These are phyloP conservation scores for Tricholoma saponaceum DNA, from an alignment of 768 basidiomycete genomes.

Conservation along the genomic window DNA sequence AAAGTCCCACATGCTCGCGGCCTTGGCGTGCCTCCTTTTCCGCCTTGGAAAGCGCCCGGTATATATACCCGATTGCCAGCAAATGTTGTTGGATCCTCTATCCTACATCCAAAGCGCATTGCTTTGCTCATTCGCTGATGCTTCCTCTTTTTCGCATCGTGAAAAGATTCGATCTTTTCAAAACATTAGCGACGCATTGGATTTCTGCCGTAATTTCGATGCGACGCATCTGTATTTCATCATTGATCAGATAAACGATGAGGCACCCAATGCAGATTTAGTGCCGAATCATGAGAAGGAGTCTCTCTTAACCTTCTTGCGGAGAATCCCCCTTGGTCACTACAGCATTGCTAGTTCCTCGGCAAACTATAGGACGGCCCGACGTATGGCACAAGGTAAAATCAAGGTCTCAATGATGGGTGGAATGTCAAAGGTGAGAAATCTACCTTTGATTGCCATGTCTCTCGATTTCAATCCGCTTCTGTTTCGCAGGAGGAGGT, in stretches of 20 bases:
- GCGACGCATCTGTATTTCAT: not conserved
- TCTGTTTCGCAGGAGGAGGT: not conserved
- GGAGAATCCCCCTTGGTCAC: not conserved
- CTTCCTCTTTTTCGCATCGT: not conserved
- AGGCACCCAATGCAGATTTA: not conserved
- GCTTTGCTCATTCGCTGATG: not conserved
- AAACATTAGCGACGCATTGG: not conserved
- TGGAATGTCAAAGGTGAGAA: not conserved
- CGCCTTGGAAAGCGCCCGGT: not conserved
- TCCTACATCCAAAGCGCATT: not conserved
- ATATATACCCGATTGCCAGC: not conserved
- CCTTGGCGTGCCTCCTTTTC: not conserved
- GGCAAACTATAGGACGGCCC: not conserved
- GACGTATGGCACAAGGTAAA: not conserved
- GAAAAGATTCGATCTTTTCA: not conserved
- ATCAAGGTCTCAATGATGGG: not conserved
- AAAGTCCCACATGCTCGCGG: not conserved
- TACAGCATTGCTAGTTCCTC: not conserved
- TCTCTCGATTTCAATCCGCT: not conserved
- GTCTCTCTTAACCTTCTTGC: not conserved
- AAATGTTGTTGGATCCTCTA: not conserved
- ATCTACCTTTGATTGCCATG: not conserved
- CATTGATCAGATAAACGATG: not conserved
- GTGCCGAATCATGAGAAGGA: not conserved
- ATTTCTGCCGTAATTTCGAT: not conserved